Evolutionary conservation across 176 grass and related monocot species (phyloP).

Genomic region (Carex cristatella): DNA sequence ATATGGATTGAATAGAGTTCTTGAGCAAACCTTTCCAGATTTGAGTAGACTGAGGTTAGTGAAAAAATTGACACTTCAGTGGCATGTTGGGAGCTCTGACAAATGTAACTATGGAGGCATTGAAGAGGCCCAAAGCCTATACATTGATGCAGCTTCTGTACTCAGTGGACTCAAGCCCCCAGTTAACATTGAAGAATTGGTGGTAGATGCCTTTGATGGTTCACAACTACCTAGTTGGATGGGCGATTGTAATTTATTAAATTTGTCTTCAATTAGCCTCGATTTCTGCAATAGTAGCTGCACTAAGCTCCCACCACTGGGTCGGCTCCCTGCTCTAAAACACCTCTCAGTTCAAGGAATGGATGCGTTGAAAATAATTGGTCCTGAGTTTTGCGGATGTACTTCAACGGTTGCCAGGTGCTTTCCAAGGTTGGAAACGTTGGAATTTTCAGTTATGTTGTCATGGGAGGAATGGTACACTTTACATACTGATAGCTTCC

Average conservation of each 20-base stretch:
- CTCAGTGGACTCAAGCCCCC: not conserved
- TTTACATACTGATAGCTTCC: constrained; percentile 26
- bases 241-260: constrained; percentile 18
- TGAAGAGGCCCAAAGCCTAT: constrained; percentile 1
- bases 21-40: not conserved
- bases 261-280: constrained; percentile 25
- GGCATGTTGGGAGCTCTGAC: constrained; percentile 20
- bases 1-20: constrained; percentile 30
- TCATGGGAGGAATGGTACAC: constrained; percentile 44
- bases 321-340: constrained; percentile 33
- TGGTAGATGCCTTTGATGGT: constrained; percentile 27
- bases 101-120: constrained; percentile 8
- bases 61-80: constrained; percentile 28
- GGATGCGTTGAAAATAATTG: constrained; percentile 25
- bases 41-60: constrained; percentile 14
- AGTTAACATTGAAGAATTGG: constrained; percentile 21
- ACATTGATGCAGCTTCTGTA: constrained; percentile 6
- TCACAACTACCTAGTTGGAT: constrained; percentile 34
- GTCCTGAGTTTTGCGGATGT: constrained; percentile 24
- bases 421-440: constrained; percentile 37
- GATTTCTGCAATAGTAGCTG: constrained; percentile 24
- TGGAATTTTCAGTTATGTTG: constrained; percentile 30
- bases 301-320: constrained; percentile 27
- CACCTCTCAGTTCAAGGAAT: constrained; percentile 30
- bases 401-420: not conserved